Base-by-base conservation (phyloP, 2,329 filamentous ascomycete species). In the Fusarium agapanthi region DNA sequence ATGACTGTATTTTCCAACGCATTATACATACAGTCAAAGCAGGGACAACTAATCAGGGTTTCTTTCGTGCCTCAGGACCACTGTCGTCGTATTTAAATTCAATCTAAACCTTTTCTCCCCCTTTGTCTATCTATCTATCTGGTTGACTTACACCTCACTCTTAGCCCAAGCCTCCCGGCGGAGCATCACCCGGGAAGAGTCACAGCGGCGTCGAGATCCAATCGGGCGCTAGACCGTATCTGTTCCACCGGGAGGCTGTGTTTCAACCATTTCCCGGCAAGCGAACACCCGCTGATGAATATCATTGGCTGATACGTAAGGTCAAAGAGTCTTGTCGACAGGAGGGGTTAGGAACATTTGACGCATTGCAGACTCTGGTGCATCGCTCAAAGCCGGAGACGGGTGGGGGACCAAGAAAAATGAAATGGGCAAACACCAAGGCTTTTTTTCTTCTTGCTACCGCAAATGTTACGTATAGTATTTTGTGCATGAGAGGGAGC, bases 351-450 rank as follows among this genome's bases (percentile, higher is more conserved):
- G 26, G 35, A 20, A 14, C n/a, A 26, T 57, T 57, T 47, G 35
- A 54, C 30, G 30, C 20, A 28, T 35, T 48, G 18, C 56, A 40
- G 41, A 38, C n/a, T 26, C 30, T 34, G 11, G 41, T 57, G 66
- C 55, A 66, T 70, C 66, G 67, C 61, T 61, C 40, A 70, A 66
- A 45, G 26, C 61, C 67, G 67, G 58, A 38, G 38, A 15, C 15
- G 45, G 58, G 62, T 48, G 32, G 45, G 38, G 38, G n/a, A 54
- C 18, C 20, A 13, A 30, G 20, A 28, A 47, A 28, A 18, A 30
- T 37, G 34, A 26, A 30, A 53, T 51, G 22, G 68, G 68, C 68
- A 71, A 71, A 67, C 69, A 35, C 53, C 53, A 56, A 71, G 69
- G 67, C 69, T 67, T 63, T 56, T 24, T 30, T 20, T 6, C 18